Evolutionary conservation across 2,329 filamentous ascomycete genomes (phyloP), one percentile per base, ranked within the genome.

Genomic region (Verticillium alfalfae): DNA sequence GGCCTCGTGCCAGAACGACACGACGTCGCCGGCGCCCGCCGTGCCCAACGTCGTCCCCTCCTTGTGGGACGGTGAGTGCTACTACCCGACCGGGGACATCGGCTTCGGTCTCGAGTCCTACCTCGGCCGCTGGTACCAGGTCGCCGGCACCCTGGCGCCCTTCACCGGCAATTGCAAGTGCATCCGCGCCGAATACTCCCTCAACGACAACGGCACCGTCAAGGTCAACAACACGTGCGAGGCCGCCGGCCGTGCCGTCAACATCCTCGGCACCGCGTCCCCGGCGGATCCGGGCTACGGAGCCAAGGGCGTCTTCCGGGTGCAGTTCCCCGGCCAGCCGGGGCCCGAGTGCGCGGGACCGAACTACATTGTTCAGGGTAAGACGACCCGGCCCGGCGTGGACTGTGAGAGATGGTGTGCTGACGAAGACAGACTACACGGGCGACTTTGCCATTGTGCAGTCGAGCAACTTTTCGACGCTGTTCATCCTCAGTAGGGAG

Each of bases 291-390:
- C 69, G 2, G 60, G 66, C 2, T 73, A 73, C 61, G 71, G 71
- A 2, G 66, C 68, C 41, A 64, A 65, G 16, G 71, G 70, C 8
- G 70, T 67, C 9, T 69, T 72, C 49, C 67, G 69, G 13, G 71
- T 73, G 5, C 70, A 72, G 59, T 73, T 73, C 61, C 70, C 70
- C 16, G 66, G 66, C 10, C 67, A 72, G 67, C 68, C 69, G 3
- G 64, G 66, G 0, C 68, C 69, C 6, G 63, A 65, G 10, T 73
- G 71, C 63, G 64, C 69, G 15, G 71, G 71, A 0, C 71, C 71
- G n/a, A 73, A 73, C 62, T 73, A 73, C 64, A 70, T 72, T 37
- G 70, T 73, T 3, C 71, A 73, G 59, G 68, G 70, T 71, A 59
- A 31, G 3, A 5, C 26, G 26, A 31, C 5, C 26, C 4, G 4